phyloP scores from a whole-genome alignment of 106 monocot genomes.

The Xerophyta viscosa region DNA sequence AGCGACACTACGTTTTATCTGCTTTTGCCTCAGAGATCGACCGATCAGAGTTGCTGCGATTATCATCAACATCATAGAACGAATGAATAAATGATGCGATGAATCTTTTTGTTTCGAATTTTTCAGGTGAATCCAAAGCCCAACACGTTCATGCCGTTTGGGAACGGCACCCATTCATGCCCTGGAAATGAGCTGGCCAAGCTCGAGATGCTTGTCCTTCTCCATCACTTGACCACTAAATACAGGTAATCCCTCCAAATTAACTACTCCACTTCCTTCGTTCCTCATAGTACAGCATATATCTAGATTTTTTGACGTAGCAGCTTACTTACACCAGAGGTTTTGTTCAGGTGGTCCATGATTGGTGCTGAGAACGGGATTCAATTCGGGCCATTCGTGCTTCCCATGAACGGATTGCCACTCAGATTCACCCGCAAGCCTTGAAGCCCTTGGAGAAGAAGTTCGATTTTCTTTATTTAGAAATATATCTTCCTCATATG shows the following conservation, averaged over 20 bases:
- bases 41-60: background rate
- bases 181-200: slow-evolving; percentile 97
- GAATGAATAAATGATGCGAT: background rate
- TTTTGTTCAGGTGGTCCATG: slow-evolving; percentile 35
- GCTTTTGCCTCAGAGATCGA: too few relatives aligned
- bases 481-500: too few relatives aligned
- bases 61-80: too few relatives aligned
- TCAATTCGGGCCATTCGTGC: slow-evolving; percentile 48
- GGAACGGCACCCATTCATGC: slow-evolving; percentile 80
- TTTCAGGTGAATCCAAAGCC: slow-evolving; percentile 59
- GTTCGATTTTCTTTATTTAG: too few relatives aligned
- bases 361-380: slow-evolving; percentile 20
- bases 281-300: too few relatives aligned
- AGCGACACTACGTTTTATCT: background rate
- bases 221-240: slow-evolving; percentile 90
- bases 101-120: too few relatives aligned
- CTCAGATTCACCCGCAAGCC: slow-evolving; percentile 24
- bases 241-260: slow-evolving; percentile 36
- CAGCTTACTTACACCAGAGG: too few relatives aligned
- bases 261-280: too few relatives aligned
- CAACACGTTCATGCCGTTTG: slow-evolving; percentile 92
- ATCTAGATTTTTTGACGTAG: too few relatives aligned
- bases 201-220: slow-evolving; percentile 86
- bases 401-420: slow-evolving; percentile 42
- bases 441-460: too few relatives aligned